Percentiles rank a stretch among this genome's conserved stretches.
Evolutionary conservation across 83 land plant species (phyloP).

Genomic region (Thuja plicata): DNA sequence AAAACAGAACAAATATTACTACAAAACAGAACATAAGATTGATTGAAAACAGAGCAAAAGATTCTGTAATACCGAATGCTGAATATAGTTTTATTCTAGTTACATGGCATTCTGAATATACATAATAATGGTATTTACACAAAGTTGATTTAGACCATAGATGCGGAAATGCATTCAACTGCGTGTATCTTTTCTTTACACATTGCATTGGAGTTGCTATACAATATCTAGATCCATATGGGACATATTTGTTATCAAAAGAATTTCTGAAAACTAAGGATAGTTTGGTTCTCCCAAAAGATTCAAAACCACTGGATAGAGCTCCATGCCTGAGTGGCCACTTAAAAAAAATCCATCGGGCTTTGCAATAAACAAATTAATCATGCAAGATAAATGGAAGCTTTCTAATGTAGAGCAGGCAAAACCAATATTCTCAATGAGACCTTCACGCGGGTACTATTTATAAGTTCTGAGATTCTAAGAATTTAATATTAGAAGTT

Average conservation of each 20-base stretch:
- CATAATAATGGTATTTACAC: background rate
- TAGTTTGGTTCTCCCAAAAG: background rate
- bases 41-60: no score
- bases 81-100: no score
- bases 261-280: background rate
- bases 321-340: background rate
- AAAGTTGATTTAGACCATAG: background rate
- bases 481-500: no score
- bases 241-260: no score
- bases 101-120: no score
- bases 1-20: no score
- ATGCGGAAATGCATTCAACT: background rate
- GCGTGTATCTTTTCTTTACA: no score
- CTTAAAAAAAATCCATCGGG: background rate
- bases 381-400: background rate
- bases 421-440: no score
- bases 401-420: background rate
- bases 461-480: background rate
- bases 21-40: no score
- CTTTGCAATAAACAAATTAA: background rate
- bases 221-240: no score
- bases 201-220: no score
- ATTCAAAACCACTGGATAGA: background rate
- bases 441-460: background rate
- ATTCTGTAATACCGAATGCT: no score